phyloP scores from a whole-genome alignment of 2,329 filamentous ascomycete species.

The Epichloe aotearoae region DNA sequence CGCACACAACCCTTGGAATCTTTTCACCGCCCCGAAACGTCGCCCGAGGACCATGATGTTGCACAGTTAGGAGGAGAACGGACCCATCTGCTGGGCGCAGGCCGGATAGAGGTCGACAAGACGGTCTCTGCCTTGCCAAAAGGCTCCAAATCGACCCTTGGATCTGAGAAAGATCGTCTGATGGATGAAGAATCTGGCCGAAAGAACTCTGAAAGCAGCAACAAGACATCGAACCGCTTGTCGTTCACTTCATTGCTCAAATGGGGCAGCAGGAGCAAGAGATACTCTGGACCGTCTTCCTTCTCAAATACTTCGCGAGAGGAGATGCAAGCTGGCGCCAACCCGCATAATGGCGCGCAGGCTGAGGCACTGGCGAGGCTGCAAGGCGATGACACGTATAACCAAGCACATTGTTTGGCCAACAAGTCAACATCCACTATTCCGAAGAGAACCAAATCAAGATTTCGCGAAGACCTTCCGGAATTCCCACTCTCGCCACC shows the following conservation, averaged over 20 bases:
- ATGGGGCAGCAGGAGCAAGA: constrained; percentile 47
- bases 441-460: constrained; percentile 73
- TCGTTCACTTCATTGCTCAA: constrained; percentile 67
- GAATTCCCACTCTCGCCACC: constrained; percentile 79
- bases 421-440: constrained; percentile 28
- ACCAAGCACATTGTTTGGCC: constrained; percentile 15
- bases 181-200: constrained; percentile 37
- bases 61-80: neutral
- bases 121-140: constrained; percentile 12
- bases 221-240: constrained; percentile 24
- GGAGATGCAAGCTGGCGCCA: constrained; percentile 46
- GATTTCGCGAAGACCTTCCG: constrained; percentile 83
- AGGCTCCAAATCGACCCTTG: constrained; percentile 30
- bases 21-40: constrained; percentile 19
- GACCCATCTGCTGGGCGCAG: neutral
- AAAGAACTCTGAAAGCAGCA: constrained; percentile 42
- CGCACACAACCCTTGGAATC: constrained; percentile 13
- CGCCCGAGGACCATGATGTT: constrained; percentile 6
- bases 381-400: constrained; percentile 19
- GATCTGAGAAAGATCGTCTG: constrained; percentile 25
- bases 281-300: constrained; percentile 52
- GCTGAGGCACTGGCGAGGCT: constrained; percentile 21
- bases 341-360: constrained; percentile 13
- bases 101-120: constrained; percentile 10
- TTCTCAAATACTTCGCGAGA: constrained; percentile 87